Evolutionary conservation across 352 stramenopile genomes (phyloP), one percentile per base, ranked within the genome.

Genomic region (Pythium periplocum): DNA sequence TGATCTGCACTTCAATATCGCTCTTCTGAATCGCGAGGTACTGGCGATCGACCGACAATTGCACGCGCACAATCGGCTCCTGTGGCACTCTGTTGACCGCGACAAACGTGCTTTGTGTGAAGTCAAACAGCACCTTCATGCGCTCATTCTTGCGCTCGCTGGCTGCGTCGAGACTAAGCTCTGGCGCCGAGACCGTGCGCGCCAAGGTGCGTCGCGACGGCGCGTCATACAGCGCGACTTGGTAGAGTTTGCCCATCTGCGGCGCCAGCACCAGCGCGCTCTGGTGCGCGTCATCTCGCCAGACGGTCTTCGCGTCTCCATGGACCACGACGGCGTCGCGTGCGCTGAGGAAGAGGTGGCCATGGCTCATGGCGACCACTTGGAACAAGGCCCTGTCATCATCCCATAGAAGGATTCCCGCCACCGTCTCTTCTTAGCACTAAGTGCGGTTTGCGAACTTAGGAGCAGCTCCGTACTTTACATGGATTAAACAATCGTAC

Each of bases 1-100:
- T 26, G 48, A 94, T 64, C 46, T 92, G 77, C 37, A 94, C 78
- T 57, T 94, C 81, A 41, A 92, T 82, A 52, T 94, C 83, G 56
- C 78, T 92, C 49, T 73, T 84, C 58, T 94, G 83, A 41, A 94
- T 61, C 4, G 78, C 81, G 32, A 94, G 57, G 41, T 83, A 92
- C 48, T 87, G 67, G 0, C 55, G 51, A 48, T 90, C 79, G 2
- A 86, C 65, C 32, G 83, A 94, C 12, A 94, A 53, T 34, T 69
- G 63, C 52, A 79, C 52, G 17, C 76, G 53, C 46, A 69, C 49
- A 26, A 83, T 65, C 2, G 58, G 60, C 7, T 71, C 48, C 10
- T 66, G 30, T 31, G 36, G 7, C 17, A 26, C 17, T 26, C 17
- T 26, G 17, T 26, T 26, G 17, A 26, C 17, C 11, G 56, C 39